Percentiles rank a stretch among this genome's conserved stretches.
These are phyloP conservation scores for Boehmeria nivea DNA, from an alignment of 306 rosid genomes.

Conservation along the genomic window DNA sequence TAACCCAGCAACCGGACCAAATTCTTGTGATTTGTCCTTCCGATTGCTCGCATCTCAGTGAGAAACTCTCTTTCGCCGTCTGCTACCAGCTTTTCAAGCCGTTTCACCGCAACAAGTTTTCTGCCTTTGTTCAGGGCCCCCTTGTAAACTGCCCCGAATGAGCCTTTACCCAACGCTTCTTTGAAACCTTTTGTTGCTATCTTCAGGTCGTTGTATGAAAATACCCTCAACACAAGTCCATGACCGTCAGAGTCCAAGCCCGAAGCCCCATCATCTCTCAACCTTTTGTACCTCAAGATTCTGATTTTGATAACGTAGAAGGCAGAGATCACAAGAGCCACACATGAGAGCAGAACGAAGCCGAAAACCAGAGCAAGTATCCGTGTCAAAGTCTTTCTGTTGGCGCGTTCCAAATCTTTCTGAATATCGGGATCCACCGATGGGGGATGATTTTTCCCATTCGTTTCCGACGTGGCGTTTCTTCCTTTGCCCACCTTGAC, in stretches of 20 bases:
- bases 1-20: not conserved
- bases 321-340: not conserved
- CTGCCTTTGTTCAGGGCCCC: not conserved
- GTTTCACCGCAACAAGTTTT: not conserved
- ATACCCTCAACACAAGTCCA: not conserved
- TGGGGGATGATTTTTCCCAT: not conserved
- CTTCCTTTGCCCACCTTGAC: not conserved
- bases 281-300: not conserved
- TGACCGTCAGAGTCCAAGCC: not conserved
- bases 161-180: constrained; percentile 1
- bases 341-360: not conserved
- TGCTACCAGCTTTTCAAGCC: not conserved
- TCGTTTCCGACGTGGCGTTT: not conserved
- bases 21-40: constrained; percentile 7
- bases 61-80: constrained; percentile 1
- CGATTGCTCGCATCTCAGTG: not conserved
- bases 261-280: not conserved
- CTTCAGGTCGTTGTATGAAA: not conserved
- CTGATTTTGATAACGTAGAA: not conserved
- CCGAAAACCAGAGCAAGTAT: not conserved
- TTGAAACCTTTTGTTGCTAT: constrained; percentile 2
- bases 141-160: constrained; percentile 1
- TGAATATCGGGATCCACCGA: too few species aligned
- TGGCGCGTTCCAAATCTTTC: too few species aligned
- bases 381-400: not conserved